These are phyloP conservation scores for Fusarium secorum DNA, from an alignment of 2,329 filamentous ascomycete genomes.

Conservation along the genomic window DNA sequence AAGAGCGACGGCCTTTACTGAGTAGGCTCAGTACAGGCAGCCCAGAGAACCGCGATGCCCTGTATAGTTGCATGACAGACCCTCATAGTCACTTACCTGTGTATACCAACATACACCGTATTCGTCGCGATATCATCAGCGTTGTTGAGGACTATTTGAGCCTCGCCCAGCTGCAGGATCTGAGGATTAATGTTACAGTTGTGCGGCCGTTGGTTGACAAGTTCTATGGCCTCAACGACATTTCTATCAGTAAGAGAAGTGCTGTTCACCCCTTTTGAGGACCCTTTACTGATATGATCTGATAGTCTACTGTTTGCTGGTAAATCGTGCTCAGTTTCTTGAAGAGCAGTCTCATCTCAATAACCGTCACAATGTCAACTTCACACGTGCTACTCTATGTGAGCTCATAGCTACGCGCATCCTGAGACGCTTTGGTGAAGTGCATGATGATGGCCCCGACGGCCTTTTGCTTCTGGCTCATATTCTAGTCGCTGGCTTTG, in stretches of 20 bases:
- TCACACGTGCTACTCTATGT: conserved; percentile 78
- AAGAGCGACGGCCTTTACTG: conserved; percentile 49
- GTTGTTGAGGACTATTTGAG: conserved; percentile 71
- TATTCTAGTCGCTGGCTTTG: conserved; percentile 82
- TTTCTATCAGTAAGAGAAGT: conserved; percentile 70
- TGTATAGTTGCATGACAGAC: conserved; percentile 64
- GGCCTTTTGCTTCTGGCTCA: conserved; percentile 79
- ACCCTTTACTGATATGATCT: conserved; percentile 2
- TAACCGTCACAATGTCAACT: conserved; percentile 83
- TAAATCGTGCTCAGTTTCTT: conserved; percentile 82
- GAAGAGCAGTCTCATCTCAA: conserved; percentile 78
- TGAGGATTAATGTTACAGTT: conserved; percentile 81
- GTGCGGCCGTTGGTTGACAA: conserved; percentile 85
- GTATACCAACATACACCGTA: conserved; percentile 80
- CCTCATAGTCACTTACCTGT: conserved; percentile 71
- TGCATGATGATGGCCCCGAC: conserved; percentile 72
- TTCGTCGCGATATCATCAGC: conserved; percentile 68
- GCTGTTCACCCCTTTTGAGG: background rate
- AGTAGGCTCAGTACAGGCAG: conserved; percentile 44
- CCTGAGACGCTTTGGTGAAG: conserved; percentile 79
- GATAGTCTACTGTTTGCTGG: conserved; percentile 80
- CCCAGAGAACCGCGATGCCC: conserved; percentile 42
- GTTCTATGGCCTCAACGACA: conserved; percentile 79
- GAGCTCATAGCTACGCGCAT: conserved; percentile 83
- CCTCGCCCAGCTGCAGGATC: conserved; percentile 78